Percentiles rank a stretch among this genome's conserved stretches.
Conservation (phyloP, 805 yeast genomes). For the Wickerhamiella australiensis region DNA sequence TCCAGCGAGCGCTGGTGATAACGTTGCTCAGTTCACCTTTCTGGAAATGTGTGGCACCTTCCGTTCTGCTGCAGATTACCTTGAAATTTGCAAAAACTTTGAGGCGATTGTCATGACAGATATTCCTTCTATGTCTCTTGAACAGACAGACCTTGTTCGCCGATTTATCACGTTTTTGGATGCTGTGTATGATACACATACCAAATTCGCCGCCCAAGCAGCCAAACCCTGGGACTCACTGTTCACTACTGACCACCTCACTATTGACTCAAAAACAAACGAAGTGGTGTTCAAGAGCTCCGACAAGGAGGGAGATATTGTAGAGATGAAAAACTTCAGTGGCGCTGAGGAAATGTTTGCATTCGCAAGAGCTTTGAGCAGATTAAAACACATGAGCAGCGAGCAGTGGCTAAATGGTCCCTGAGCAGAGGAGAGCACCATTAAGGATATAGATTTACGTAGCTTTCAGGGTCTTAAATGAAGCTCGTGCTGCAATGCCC, state of each 20-base stretch:
- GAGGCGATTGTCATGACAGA: conserved; percentile 79
- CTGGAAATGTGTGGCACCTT: conserved; percentile 77
- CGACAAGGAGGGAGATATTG: conserved; percentile 43
- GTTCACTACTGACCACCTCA: conserved; percentile 60
- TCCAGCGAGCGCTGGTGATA: conserved; percentile 62
- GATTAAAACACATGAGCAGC: conserved; percentile 88
- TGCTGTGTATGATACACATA: conserved; percentile 87
- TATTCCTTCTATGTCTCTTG: conserved; percentile 70
- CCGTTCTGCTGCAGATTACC: conserved; percentile 87
- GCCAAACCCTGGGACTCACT: conserved; percentile 75
- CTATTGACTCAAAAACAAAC: conserved; percentile 28
- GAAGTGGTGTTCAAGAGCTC: conserved; percentile 18
- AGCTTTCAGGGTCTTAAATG: too few relatives aligned
- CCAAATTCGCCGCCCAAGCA: conserved; percentile 77
- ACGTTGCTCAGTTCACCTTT: conserved; percentile 84
- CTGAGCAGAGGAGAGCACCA: not conserved
- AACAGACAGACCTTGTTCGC: conserved; percentile 72
- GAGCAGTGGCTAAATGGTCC: conserved; percentile 52
- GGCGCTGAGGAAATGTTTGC: conserved; percentile 95
- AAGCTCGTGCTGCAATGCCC: too few relatives aligned
- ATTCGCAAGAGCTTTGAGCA: conserved; percentile 84
- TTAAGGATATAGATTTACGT: not conserved
- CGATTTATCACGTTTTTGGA: conserved; percentile 90
- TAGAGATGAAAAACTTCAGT: conserved; percentile 44
- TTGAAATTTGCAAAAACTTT: conserved; percentile 65